These are phyloP conservation scores for Cladophialophora bantiana DNA, from an alignment of 2,329 filamentous ascomycete genomes.

Conservation along the genomic window DNA sequence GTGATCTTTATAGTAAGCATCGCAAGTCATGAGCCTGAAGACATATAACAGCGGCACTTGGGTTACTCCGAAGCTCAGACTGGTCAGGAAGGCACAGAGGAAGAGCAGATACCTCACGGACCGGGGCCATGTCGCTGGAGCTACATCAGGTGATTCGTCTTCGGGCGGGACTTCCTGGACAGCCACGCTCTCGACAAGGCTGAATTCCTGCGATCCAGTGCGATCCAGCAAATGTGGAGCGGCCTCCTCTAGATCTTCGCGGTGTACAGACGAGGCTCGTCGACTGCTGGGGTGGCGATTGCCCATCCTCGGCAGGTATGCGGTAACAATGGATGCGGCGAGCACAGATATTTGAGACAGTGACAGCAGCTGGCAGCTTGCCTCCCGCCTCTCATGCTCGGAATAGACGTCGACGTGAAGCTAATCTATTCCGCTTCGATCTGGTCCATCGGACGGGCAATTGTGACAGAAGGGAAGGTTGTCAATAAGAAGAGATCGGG, in stretches of 20 bases:
- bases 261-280: constrained; percentile 10
- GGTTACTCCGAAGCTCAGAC: constrained; percentile 58
- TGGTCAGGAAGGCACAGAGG: constrained; percentile 67
- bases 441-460: neutral
- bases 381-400: neutral
- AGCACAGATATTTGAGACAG: neutral
- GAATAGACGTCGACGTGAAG: neutral
- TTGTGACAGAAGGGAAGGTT: neutral
- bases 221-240: constrained; percentile 30
- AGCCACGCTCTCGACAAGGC: constrained; percentile 32
- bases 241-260: constrained; percentile 28
- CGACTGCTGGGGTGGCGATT: constrained; percentile 3
- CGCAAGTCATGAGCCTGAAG: constrained; percentile 75
- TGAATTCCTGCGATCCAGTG: constrained; percentile 36
- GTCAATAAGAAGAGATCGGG: neutral
- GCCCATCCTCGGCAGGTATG: neutral
- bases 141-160: constrained; percentile 4
- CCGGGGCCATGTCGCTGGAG: constrained; percentile 24
- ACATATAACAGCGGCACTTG: constrained; percentile 66
- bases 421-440: neutral
- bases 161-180: constrained; percentile 31
- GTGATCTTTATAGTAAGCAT: constrained; percentile 70
- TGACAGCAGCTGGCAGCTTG: neutral
- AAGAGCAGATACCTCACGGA: constrained; percentile 45
- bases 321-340: neutral